These are phyloP conservation scores for Cyanidium caldarium DNA, from an alignment of 23 red algal species.

Conservation along the genomic window DNA sequence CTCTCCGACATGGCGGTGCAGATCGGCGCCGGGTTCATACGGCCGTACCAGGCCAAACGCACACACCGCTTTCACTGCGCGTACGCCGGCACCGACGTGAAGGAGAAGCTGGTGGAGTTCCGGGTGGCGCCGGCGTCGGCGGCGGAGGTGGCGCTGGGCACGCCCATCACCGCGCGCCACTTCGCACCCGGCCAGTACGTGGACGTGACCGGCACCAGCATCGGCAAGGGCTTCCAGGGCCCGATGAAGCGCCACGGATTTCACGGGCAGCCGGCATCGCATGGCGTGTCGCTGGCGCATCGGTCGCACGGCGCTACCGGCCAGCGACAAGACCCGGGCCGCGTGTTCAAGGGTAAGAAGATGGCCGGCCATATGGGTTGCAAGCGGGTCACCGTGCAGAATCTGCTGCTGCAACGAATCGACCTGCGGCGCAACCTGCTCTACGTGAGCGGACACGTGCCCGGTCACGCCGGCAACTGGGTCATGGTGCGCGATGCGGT, in stretches of 20 bases:
- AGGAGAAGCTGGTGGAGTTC: constrained; percentile 70
- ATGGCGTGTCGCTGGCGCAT: constrained; percentile 75
- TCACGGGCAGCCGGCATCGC: constrained; percentile 38
- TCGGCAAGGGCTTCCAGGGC: constrained; percentile 94
- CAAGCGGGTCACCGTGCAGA: constrained; percentile 34
- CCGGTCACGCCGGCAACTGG: constrained; percentile 76
- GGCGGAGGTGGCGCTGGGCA: constrained; percentile 39
- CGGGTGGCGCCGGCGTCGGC: constrained; percentile 18
- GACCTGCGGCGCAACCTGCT: constrained; percentile 55
- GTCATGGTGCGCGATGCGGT: constrained; percentile 72
- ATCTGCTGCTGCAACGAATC: constrained; percentile 51
- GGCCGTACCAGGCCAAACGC: constrained; percentile 66
- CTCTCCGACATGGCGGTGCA: constrained; percentile 34
- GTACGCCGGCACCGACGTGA: constrained; percentile 83
- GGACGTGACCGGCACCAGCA: constrained; percentile 72
- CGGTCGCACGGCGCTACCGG: constrained; percentile 59
- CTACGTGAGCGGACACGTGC: constrained; percentile 64
- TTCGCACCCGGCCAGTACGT: constrained; percentile 74
- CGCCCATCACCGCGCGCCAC: constrained; percentile 42
- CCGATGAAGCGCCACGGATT: constrained; percentile 94
- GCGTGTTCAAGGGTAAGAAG: constrained; percentile 67
- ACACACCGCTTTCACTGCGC: constrained; percentile 81
- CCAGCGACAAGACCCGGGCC: constrained; percentile 30
- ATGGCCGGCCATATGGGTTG: constrained; percentile 96
- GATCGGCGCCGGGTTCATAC: constrained; percentile 67